phyloP scores from a whole-genome alignment of 495 filamentous ascomycete species.

The Talaromyces liani region DNA sequence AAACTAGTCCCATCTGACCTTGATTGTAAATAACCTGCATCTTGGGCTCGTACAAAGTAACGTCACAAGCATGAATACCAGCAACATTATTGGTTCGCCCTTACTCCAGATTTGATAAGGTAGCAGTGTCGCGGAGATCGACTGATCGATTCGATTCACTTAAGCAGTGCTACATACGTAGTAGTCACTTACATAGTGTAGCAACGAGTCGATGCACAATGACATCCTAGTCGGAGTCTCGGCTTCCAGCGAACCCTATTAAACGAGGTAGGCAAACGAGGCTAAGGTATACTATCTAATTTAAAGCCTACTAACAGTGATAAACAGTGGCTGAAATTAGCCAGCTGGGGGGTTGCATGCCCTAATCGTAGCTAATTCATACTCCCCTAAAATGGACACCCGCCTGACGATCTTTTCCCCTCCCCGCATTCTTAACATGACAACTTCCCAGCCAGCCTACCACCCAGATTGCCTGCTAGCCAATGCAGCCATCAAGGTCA shows the following conservation, averaged over 20 bases:
- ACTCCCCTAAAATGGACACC: background rate
- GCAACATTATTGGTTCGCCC: background rate
- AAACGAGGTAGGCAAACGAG: background rate
- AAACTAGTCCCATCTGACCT: background rate
- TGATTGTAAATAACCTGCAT: background rate
- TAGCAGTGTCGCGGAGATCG: background rate
- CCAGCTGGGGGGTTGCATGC: background rate
- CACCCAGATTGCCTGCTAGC: background rate
- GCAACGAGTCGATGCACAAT: background rate
- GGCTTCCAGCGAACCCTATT: background rate
- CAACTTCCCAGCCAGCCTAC: background rate
- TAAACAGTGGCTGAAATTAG: background rate
- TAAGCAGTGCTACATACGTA: background rate
- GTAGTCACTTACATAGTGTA: background rate
- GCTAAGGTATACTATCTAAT: background rate
- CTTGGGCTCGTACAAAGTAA: background rate
- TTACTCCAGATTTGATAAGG: background rate
- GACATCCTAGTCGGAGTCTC: background rate
- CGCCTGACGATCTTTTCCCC: conserved; percentile 1
- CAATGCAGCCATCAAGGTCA: background rate
- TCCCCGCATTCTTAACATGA: conserved; percentile 1
- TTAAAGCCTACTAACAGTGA: background rate
- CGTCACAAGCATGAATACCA: background rate
- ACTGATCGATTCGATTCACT: background rate
- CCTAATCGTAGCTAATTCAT: background rate